Evolutionary conservation across 192 early-diverging fungal species (phyloP).

Genomic region (Lobosporangium transversale): DNA sequence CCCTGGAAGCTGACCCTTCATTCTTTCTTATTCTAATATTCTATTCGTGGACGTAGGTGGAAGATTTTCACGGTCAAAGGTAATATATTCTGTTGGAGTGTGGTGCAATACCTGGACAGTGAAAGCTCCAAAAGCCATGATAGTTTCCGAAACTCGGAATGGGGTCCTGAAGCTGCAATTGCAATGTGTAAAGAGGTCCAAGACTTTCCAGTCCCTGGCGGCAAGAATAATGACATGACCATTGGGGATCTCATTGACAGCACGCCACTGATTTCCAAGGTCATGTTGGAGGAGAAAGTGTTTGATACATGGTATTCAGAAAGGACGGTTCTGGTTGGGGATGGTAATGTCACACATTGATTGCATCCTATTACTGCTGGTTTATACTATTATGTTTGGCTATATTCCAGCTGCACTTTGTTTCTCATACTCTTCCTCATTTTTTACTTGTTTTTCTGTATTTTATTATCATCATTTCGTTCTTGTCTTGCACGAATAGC

Average conservation of each 20-base stretch:
- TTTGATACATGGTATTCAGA: slow-evolving; percentile 37
- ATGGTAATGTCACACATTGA: too few relatives aligned
- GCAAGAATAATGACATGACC: neutral
- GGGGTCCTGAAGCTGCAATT: slow-evolving; percentile 2
- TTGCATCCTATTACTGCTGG: too few relatives aligned
- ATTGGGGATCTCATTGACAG: slow-evolving; percentile 16
- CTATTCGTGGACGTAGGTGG: too few relatives aligned
- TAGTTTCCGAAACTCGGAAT: slow-evolving; percentile 2
- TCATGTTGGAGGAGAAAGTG: slow-evolving; percentile 34
- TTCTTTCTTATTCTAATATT: neutral
- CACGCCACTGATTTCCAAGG: slow-evolving; percentile 23
- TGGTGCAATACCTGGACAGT: neutral
- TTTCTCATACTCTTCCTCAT: too few relatives aligned
- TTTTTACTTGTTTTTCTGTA: too few relatives aligned
- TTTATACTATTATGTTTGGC: neutral
- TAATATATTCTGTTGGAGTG: slow-evolving; percentile 6
- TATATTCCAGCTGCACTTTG: neutral
- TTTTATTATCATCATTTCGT: neutral
- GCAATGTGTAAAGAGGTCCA: slow-evolving; percentile 23
- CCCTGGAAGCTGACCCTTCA: neutral
- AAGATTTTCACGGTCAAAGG: slow-evolving; percentile 1
- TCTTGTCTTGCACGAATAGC: neutral
- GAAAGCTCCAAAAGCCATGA: neutral
- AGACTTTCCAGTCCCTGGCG: slow-evolving; percentile 9
- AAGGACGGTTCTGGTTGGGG: slow-evolving; percentile 21